A percentile compares a stretch with the other conserved stretches of the same genome.
Conservation (phyloP, 768 basidiomycete species). For the Podaxis sp. region DNA sequence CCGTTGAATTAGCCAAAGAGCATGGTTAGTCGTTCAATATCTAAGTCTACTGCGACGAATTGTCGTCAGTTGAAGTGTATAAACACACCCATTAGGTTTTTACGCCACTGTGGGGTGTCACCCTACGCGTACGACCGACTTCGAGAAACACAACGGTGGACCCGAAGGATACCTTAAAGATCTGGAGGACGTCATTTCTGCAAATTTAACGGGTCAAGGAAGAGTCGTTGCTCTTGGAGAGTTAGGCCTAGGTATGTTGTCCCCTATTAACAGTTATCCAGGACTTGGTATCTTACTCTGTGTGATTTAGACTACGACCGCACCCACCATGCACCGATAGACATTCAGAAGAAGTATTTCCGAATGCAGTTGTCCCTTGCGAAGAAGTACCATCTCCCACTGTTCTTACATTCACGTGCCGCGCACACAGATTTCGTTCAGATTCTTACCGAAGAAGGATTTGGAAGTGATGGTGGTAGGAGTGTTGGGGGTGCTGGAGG, state of each 20-base stretch:
- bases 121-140: slow-evolving; percentile 72
- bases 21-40: slow-evolving; percentile 35
- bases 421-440: slow-evolving; percentile 68
- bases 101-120: slow-evolving; percentile 81
- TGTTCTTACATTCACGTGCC: slow-evolving; percentile 82
- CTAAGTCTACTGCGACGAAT: not conserved
- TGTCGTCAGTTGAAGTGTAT: slow-evolving; percentile 2
- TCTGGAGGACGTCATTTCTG: slow-evolving; percentile 52
- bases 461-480: slow-evolving; percentile 52
- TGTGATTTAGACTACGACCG: slow-evolving; percentile 68
- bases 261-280: not conserved
- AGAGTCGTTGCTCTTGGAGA: slow-evolving; percentile 75
- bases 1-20: slow-evolving; percentile 58
- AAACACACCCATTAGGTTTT: slow-evolving; percentile 37
- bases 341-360: slow-evolving; percentile 63
- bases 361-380: slow-evolving; percentile 65
- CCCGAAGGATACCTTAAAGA: slow-evolving; percentile 59
- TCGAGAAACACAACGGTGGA: slow-evolving; percentile 55
- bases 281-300: not conserved
- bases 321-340: slow-evolving; percentile 57
- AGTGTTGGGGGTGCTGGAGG: slow-evolving; percentile 62
- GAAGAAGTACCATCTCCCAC: slow-evolving; percentile 67
- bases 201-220: slow-evolving; percentile 49
- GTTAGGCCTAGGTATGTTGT: slow-evolving; percentile 65
- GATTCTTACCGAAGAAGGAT: slow-evolving; percentile 66